A percentile compares a stretch with the other conserved stretches of the same genome.
Conservation (phyloP, 148 eudicot species). For the Amaranthus cruentus region DNA sequence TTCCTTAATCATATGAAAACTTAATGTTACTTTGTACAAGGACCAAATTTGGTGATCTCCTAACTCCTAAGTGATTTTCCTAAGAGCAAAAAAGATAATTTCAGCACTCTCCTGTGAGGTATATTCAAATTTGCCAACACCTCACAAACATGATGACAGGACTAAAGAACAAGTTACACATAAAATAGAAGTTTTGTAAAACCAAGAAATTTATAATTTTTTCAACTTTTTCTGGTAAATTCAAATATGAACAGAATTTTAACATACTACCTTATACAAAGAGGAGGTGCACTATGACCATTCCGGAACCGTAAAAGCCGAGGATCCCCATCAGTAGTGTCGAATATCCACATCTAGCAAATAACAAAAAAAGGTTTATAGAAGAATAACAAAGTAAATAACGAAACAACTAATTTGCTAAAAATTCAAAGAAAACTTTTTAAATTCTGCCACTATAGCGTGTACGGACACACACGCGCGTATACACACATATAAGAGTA, state of each 20-base stretch:
- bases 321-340: slow-evolving; percentile 92
- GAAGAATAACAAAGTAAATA: neutral
- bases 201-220: neutral
- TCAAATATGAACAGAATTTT: neutral
- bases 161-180: neutral
- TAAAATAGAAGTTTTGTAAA: neutral
- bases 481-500: no score
- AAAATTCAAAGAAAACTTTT: neutral
- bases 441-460: neutral
- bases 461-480: no score
- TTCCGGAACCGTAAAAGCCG: slow-evolving; percentile 87
- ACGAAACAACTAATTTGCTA: neutral
- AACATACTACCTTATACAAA: slow-evolving; percentile 60
- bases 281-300: slow-evolving; percentile 99
- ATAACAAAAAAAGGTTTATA: slow-evolving; percentile 5
- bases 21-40: no score
- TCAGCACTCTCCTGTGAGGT: neutral
- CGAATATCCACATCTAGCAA: slow-evolving; percentile 91
- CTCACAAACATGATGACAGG: neutral
- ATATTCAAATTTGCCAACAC: neutral
- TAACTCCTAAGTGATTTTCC: no score
- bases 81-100: neutral
- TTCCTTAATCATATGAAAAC: no score
- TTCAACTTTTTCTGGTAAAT: no score
- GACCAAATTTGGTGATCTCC: no score